Base-by-base conservation (phyloP, 2,329 filamentous ascomycete genomes). In the Drechslerella coelobrocha region DNA sequence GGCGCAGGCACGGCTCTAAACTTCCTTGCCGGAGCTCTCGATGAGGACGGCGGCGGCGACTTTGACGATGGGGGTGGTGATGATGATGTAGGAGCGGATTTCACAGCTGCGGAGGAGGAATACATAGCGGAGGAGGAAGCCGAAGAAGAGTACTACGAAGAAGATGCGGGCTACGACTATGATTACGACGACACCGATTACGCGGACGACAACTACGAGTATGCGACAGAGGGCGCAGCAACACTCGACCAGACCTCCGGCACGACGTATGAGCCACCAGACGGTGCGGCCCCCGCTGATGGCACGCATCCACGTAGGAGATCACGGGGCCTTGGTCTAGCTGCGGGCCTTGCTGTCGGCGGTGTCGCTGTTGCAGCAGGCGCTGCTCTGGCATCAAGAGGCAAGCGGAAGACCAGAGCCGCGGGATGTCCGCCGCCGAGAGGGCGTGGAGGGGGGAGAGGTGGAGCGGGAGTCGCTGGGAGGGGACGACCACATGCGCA, bases 351-450 rank as follows among this genome's bases (percentile, higher is more conserved):
- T 3, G 65, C 65, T 2, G 34, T 69, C 27, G 57, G 65, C 21
- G 57, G 65, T 4, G 65, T 53, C 7, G 65, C 65, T 2, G 52
- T 69, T 24, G 65, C 65, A 0, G 65, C 56, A 29, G 65, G 65
- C 27, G 65, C 54, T 2, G 65, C 59, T 14, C 37, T 62, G 21
- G 65, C 57, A 2, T 52, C 59, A 21, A 62, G 60, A 31, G 65
- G 27, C 9, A 53, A 57, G 26, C 41, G 63, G 55, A 17, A 54
- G 54, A 8, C 29, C 34, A 41, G 53, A 41, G 53, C 4, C 39
- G 53, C 45, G 47, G 54, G 0, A 29, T 39, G 9, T 37, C 24
- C 6, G 23, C 26, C 3, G 17, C 26, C 17, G 54, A 34, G 62
- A 27, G 63, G 63, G 2, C 29, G 57, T 21, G 41, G 41, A 17